These are phyloP conservation scores for Backusella liffmaniae DNA, from an alignment of 192 early-diverging fungal species.

Conservation along the genomic window DNA sequence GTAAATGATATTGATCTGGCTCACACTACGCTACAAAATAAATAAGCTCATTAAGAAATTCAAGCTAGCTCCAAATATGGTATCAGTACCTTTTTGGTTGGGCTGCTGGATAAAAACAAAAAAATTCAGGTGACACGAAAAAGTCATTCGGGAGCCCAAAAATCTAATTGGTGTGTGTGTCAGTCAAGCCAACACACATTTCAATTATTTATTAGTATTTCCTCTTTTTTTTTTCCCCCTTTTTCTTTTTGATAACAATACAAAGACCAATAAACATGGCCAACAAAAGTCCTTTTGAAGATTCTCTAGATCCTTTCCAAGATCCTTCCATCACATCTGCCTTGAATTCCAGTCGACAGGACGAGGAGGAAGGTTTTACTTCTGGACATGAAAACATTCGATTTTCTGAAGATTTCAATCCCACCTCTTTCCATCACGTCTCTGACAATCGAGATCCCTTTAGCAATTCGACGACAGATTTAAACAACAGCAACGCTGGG, in stretches of 20 bases:
- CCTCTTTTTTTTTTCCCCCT: not conserved
- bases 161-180: not conserved
- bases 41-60: too few relatives aligned
- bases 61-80: too few relatives aligned
- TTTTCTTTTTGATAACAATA: not conserved
- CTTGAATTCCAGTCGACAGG: conserved; percentile 25
- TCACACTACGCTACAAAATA: too few relatives aligned
- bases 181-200: too few relatives aligned
- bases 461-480: not conserved
- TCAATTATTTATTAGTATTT: not conserved
- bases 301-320: conserved; percentile 39
- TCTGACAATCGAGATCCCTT: conserved; percentile 24
- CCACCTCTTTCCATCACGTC: conserved; percentile 25
- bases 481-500: not conserved
- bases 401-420: conserved; percentile 21
- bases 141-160: not conserved
- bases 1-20: not conserved
- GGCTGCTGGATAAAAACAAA: not conserved
- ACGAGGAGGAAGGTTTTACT: conserved; percentile 8
- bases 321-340: conserved; percentile 42
- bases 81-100: too few relatives aligned
- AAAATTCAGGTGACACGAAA: not conserved
- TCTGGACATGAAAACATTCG: not conserved
- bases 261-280: not conserved
- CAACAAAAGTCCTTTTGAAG: conserved; percentile 32